Evolutionary conservation across 2,329 filamentous ascomycete species (phyloP).

Genomic region (Graphium sp.): DNA sequence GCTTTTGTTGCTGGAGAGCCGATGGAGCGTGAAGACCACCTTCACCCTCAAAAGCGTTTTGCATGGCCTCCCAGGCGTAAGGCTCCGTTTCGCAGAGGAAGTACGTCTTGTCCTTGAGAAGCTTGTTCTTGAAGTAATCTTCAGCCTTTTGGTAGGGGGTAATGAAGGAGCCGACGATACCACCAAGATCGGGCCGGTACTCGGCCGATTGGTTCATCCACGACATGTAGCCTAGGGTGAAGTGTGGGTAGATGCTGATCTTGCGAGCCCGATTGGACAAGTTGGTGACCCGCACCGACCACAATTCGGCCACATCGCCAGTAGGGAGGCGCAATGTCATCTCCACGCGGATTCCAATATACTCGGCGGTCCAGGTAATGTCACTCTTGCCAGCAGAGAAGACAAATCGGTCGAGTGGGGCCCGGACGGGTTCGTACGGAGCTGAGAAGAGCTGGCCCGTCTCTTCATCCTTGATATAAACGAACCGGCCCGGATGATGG

Average conservation of each 20-base stretch:
- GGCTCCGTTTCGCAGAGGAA: conserved; percentile 35
- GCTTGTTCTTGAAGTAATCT: conserved; percentile 40
- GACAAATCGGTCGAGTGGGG: conserved; percentile 25
- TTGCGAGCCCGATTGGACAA: conserved; percentile 23
- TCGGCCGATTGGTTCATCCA: conserved; percentile 44
- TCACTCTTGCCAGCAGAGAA: conserved; percentile 39
- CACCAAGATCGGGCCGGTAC: conserved; percentile 28
- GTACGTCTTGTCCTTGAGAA: conserved; percentile 38
- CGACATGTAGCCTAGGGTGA: conserved; percentile 42
- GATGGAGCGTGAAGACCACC: conserved; percentile 34
- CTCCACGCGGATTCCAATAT: conserved; percentile 30
- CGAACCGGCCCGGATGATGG: conserved; percentile 40
- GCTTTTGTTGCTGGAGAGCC: conserved; percentile 17
- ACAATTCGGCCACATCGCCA: conserved; percentile 36
- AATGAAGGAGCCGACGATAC: conserved; percentile 31
- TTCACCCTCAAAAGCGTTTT: conserved; percentile 36
- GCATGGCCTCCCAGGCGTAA: conserved; percentile 32
- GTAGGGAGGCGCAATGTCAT: conserved; percentile 33
- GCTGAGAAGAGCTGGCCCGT: conserved; percentile 32
- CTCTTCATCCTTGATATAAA: conserved; percentile 40
- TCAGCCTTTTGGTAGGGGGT: conserved; percentile 39
- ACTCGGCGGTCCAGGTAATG: conserved; percentile 33
- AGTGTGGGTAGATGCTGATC: conserved; percentile 37
- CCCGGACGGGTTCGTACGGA: conserved; percentile 36
- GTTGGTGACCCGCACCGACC: conserved; percentile 35